Evolutionary conservation across 2,329 filamentous ascomycete species (phyloP), one percentile per base, ranked within the genome.

Genomic region (Arthrobotrys sphaeroides): DNA sequence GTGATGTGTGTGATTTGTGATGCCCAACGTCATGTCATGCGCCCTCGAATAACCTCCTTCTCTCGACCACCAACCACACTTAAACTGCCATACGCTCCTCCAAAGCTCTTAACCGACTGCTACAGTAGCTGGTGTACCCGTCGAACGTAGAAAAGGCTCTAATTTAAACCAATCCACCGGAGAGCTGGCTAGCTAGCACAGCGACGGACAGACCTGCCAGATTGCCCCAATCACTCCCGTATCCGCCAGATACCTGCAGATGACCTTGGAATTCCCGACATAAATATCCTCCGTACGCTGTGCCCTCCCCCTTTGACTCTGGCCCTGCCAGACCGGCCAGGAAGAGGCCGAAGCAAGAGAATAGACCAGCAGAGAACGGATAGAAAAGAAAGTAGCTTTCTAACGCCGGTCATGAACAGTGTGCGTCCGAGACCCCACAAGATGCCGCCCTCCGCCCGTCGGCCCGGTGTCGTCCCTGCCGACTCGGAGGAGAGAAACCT

Each of bases 401-500:
- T 55, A 49, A 61, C 31, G 24, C 43, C 12, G 31, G 45, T 13
- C n/a, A 69, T 67, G 70, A 74, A 67, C 6, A 67, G 61, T 43
- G 62, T 68, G 45, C 70, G 70, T n/a, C 70, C 68, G 13, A 73
- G 68, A 61, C 68, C 70, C 55, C 57, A 62, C 62, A 74, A 67
- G 55, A 74, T 74, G 70, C 70, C 70, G 7, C 70, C 70, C 1
- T 68, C 55, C 18, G 45, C 77, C 13, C 78, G 79, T 40, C 81
- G 79, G 65, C 38, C 76, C n/a, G 64, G 78, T 49, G 40, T 78
- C 88, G 28, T 31, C 26, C n/a, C 18, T 85, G 87, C 59, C 86
- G 90, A 77, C 92, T 91, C 38, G 91, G 97, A 81, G 90, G 89
- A 80, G 90, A 91, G n/a, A 96, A 93, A 67, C 0, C 62, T 74